Percentiles rank a stretch among this genome's conserved stretches.
Conservation (phyloP, 1,284 basidiomycete species). For the Pyrrhoderma noxium region DNA sequence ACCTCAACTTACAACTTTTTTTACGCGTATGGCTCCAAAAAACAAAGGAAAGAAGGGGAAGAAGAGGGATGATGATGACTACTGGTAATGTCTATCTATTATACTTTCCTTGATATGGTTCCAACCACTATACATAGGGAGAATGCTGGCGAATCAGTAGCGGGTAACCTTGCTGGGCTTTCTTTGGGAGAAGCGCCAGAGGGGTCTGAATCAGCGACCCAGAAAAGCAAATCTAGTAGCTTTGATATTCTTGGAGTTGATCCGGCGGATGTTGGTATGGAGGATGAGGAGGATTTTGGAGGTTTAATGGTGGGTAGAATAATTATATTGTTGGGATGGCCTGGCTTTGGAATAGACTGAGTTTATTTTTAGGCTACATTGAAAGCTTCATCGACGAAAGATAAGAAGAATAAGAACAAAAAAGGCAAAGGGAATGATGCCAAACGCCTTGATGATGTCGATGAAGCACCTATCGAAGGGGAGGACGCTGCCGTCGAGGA, state of each 20-base stretch:
- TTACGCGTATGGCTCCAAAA: slow-evolving; percentile 74
- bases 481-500: slow-evolving; percentile 31
- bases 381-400: slow-evolving; percentile 46
- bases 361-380: slow-evolving; percentile 40
- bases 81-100: slow-evolving; percentile 48
- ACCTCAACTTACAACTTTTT: no score
- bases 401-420: slow-evolving; percentile 66
- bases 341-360: neutral
- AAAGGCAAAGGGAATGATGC: slow-evolving; percentile 32
- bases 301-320: slow-evolving; percentile 69
- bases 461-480: slow-evolving; percentile 30
- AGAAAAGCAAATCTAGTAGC: slow-evolving; percentile 38
- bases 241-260: slow-evolving; percentile 45
- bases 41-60: slow-evolving; percentile 84
- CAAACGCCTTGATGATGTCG: slow-evolving; percentile 24
- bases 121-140: slow-evolving; percentile 42
- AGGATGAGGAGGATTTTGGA: slow-evolving; percentile 70
- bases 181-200: slow-evolving; percentile 33
- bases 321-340: neutral
- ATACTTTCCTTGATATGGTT: neutral
- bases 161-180: slow-evolving; percentile 32
- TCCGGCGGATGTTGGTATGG: slow-evolving; percentile 46
- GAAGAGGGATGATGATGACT: slow-evolving; percentile 67
- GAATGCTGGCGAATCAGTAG: slow-evolving; percentile 55
- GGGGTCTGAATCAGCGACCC: slow-evolving; percentile 30